These are phyloP conservation scores for Aphanomyces invadans DNA, from an alignment of 352 stramenopile genomes.

Conservation along the genomic window DNA sequence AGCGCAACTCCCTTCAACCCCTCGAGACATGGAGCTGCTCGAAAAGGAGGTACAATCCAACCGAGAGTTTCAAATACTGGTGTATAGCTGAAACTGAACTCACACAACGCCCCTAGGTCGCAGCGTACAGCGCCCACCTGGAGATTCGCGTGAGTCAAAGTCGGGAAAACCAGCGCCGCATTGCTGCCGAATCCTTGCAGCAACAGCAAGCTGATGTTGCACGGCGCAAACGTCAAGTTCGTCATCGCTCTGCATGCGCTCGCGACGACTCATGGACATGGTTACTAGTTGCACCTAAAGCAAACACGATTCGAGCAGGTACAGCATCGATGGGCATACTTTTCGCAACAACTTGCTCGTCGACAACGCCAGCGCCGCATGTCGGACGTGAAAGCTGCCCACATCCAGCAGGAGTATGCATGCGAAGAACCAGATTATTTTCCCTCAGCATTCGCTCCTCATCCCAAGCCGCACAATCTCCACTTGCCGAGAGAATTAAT, in stretches of 20 bases:
- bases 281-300: conserved; percentile 1
- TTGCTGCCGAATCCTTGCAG: neutral
- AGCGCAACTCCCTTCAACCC: neutral
- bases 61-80: too few species aligned
- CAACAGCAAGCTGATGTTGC: neutral
- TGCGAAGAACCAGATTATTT: neutral
- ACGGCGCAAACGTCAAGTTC: conserved; percentile 8
- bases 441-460: neutral
- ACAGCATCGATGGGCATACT: conserved; percentile 17
- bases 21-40: neutral
- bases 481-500: neutral
- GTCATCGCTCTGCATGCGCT: neutral
- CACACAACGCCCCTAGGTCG: neutral
- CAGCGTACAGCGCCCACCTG: conserved; percentile 2
- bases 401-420: neutral
- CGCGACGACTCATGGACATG: neutral
- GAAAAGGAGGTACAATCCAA: conserved; percentile 3
- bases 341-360: neutral
- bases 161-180: neutral
- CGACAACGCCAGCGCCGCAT: neutral
- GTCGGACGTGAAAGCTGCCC: neutral
- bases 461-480: too few species aligned
- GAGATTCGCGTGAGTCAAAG: neutral
- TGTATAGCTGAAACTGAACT: too few species aligned
- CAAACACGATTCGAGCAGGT: conserved; percentile 12